phyloP scores from a whole-genome alignment of 2,329 filamentous ascomycete species.

The Metarhizium robertsii region DNA sequence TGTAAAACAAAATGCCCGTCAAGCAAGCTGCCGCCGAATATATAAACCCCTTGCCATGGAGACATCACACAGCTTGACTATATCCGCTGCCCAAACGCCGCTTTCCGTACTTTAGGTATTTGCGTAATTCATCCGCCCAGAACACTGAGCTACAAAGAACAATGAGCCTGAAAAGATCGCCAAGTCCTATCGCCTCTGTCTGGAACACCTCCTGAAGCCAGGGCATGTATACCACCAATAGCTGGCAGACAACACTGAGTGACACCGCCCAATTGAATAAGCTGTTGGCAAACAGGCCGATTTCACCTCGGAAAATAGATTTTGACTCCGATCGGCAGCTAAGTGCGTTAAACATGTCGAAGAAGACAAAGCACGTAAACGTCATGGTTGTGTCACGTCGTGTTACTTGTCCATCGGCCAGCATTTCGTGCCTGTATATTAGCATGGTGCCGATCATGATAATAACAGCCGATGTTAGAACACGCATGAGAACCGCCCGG shows the following conservation, averaged over 20 bases:
- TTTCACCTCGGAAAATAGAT: constrained; percentile 77
- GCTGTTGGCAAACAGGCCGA: constrained; percentile 73
- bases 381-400: constrained; percentile 98
- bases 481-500: constrained; percentile 67
- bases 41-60: background rate
- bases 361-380: constrained; percentile 96
- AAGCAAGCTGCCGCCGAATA: background rate
- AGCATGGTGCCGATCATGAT: constrained; percentile 90
- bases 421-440: constrained; percentile 89
- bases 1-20: background rate
- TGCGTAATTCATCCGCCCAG: constrained; percentile 86
- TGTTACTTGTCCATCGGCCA: constrained; percentile 69
- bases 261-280: constrained; percentile 96
- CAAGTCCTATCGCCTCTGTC: constrained; percentile 71
- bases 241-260: constrained; percentile 74
- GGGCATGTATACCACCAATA: constrained; percentile 89
- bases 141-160: constrained; percentile 81
- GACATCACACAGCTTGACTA: constrained; percentile 50
- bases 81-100: constrained; percentile 51
- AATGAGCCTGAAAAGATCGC: constrained; percentile 66
- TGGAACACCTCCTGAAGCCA: constrained; percentile 93
- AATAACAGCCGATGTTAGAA: constrained; percentile 76
- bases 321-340: constrained; percentile 88
- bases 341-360: constrained; percentile 99
- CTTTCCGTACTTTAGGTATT: constrained; percentile 59